Base-by-base conservation (phyloP, 805 yeast genomes). In the Sungouiozyma ichnusensis region DNA sequence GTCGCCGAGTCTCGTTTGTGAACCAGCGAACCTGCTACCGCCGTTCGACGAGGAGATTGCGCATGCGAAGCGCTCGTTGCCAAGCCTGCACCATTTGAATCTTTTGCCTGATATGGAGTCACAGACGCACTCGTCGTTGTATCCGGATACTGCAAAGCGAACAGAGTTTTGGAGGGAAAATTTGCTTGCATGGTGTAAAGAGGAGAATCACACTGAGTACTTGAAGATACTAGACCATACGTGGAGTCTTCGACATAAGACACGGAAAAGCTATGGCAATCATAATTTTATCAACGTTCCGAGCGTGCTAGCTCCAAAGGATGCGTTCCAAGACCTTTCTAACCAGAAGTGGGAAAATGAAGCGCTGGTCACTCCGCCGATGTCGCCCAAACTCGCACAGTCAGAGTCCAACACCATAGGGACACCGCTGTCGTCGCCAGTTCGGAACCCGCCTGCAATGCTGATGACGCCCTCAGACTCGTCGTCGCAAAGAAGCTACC, bases 121-220 rank as follows among this genome's bases (percentile, higher is more conserved):
- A 5, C 64, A 58, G 44, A 60, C 59, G 42, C 49, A 53, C 37
- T 56, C 65, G 9, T 47, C 47, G 35, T 42, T 49, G 16, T 62
- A 60, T 43, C 65, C 66, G 9, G 66, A 62, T 38, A 62, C 66
- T 2, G 57, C 64, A 14, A 55, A 53, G 32, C 44, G 37, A 6
- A 62, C 64, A 0, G 52, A 61, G 16, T 33, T 48, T 17, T 61
- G 65, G 65, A 58, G 52, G 38, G 52, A 56, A 27, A 59, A 53
- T 37, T 39, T 62, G 34, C 39, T 57, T 17, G 46, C 43, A 31
- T 62, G 65, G 65, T 62, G 66, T 42, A 61, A 52, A 42, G 57
- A 54, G 37, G 55, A 56, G 20, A 55, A 55, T 15, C 55, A 56
- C 46, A 53, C 56, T 16, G 59, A 58, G 35, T 62, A 59, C 44